phyloP scores from a whole-genome alignment of 1,284 basidiomycete species.

The Malassezia obtusa region DNA sequence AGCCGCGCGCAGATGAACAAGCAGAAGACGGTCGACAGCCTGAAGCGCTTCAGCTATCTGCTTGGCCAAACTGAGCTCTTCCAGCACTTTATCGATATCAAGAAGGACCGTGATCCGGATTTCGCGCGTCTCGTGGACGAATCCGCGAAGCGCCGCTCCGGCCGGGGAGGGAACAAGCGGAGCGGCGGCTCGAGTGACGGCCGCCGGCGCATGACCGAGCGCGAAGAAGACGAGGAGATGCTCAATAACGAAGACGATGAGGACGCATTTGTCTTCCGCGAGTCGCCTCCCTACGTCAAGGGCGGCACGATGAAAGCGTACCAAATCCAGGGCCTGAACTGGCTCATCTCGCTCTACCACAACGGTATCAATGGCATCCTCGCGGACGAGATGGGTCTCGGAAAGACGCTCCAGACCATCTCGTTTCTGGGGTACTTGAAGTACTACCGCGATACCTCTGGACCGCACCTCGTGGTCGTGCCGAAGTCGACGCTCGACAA shows the following conservation, averaged over 20 bases:
- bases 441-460: constrained; percentile 64
- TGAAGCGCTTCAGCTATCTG: constrained; percentile 45
- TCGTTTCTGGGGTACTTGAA: constrained; percentile 92
- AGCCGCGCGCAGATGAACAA: constrained; percentile 35
- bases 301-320: constrained; percentile 83
- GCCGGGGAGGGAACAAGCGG: constrained; percentile 17
- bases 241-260: constrained; percentile 72
- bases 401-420: constrained; percentile 96
- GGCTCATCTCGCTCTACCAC: constrained; percentile 58
- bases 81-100: constrained; percentile 48
- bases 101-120: constrained; percentile 74
- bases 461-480: constrained; percentile 88
- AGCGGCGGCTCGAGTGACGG: constrained; percentile 54
- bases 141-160: constrained; percentile 34
- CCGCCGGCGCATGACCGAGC: constrained; percentile 80
- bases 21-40: constrained; percentile 41
- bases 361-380: constrained; percentile 42
- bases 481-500: constrained; percentile 97
- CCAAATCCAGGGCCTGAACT: constrained; percentile 90
- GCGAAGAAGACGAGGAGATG: constrained; percentile 68
- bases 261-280: constrained; percentile 48
- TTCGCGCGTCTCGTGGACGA: constrained; percentile 76
- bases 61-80: constrained; percentile 48
- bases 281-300: constrained; percentile 47
- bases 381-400: constrained; percentile 65